phyloP scores from a whole-genome alignment of 768 basidiomycete species.

The Termitomyces titanicus region DNA sequence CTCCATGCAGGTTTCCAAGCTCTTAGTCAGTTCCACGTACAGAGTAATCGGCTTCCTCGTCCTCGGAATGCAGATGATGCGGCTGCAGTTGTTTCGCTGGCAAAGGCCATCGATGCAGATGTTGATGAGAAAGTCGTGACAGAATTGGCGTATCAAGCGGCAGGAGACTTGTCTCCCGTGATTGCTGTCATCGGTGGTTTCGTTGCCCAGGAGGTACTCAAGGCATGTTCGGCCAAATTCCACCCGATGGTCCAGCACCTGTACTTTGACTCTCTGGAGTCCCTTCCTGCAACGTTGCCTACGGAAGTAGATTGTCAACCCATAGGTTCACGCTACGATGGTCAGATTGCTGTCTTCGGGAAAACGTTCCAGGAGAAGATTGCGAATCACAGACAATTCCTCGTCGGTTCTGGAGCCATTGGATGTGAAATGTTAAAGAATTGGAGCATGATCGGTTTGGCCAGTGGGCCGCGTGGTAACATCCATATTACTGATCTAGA shows the following conservation, averaged over 20 bases:
- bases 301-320: slow-evolving; percentile 84
- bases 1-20: slow-evolving; percentile 96
- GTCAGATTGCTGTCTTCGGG: slow-evolving; percentile 95
- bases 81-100: slow-evolving; percentile 60
- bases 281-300: slow-evolving; percentile 72
- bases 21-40: slow-evolving; percentile 69
- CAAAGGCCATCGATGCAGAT: slow-evolving; percentile 74
- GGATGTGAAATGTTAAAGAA: slow-evolving; percentile 99
- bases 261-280: slow-evolving; percentile 98
- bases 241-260: slow-evolving; percentile 93
- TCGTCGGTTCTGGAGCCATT: slow-evolving; percentile 98
- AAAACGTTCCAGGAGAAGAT: slow-evolving; percentile 91
- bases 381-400: slow-evolving; percentile 85
- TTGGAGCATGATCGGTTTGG: slow-evolving; percentile 99
- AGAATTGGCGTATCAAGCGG: slow-evolving; percentile 88
- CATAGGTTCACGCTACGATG: slow-evolving; percentile 81
- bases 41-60: slow-evolving; percentile 68
- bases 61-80: slow-evolving; percentile 86
- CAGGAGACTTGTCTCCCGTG: slow-evolving; percentile 86
- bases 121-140: slow-evolving; percentile 78
- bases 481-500: slow-evolving; percentile 97
- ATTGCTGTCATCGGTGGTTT: slow-evolving; percentile 95
- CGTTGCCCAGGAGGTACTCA: slow-evolving; percentile 96
- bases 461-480: slow-evolving; percentile 67
- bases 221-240: slow-evolving; percentile 97